Conservation (phyloP, 495 filamentous ascomycete genomes). For the Hamigera avellanea region DNA sequence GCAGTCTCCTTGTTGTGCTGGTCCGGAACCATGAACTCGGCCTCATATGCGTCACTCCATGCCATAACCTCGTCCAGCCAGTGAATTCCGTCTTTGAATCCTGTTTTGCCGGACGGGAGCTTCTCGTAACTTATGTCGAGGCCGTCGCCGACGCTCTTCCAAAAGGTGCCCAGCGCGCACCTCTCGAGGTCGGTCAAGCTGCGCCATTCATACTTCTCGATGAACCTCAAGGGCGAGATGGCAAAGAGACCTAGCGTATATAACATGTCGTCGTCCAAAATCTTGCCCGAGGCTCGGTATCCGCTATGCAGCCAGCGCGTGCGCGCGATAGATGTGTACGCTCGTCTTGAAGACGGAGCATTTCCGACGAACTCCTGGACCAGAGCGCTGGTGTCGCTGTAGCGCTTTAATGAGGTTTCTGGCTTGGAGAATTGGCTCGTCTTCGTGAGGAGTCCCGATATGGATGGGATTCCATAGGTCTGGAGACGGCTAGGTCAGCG, state of each 20-base stretch:
- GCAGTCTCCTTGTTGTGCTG: constrained; percentile 39
- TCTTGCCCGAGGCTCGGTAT: constrained; percentile 48
- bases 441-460: constrained; percentile 42
- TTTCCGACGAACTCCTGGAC: constrained; percentile 43
- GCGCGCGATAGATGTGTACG: constrained; percentile 42
- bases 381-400: constrained; percentile 49
- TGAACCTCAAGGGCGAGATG: constrained; percentile 45
- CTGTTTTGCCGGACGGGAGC: constrained; percentile 23
- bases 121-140: constrained; percentile 44
- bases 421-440: constrained; percentile 47
- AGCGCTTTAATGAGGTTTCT: constrained; percentile 45
- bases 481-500: constrained; percentile 6
- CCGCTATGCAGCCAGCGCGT: constrained; percentile 55
- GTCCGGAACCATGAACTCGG: constrained; percentile 44
- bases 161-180: constrained; percentile 55
- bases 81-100: constrained; percentile 50
- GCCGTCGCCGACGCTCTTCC: constrained; percentile 52
- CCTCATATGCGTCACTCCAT: constrained; percentile 51
- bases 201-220: constrained; percentile 52
- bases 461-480: constrained; percentile 58
- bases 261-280: constrained; percentile 52
- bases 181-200: constrained; percentile 46
- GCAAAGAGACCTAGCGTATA: constrained; percentile 57
- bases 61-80: constrained; percentile 50
- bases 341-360: constrained; percentile 35